Percentiles rank a stretch among this genome's conserved stretches.
These are phyloP conservation scores for Tilletia setariae DNA, from an alignment of 1,284 basidiomycete species.

Conservation along the genomic window DNA sequence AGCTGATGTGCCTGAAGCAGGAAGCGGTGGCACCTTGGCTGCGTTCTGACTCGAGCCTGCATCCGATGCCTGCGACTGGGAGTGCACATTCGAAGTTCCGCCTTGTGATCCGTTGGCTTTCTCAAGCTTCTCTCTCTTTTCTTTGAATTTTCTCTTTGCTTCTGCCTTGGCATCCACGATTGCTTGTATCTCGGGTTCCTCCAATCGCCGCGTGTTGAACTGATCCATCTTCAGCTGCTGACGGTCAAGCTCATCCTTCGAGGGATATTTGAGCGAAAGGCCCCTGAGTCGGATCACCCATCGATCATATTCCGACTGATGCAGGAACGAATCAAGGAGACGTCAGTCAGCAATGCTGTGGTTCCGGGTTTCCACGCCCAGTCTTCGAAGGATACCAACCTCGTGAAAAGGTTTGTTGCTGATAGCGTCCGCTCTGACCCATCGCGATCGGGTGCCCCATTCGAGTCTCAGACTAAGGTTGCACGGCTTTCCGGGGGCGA, in stretches of 20 bases:
- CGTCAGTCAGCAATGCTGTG: conserved; percentile 22
- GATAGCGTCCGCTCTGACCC: conserved; percentile 73
- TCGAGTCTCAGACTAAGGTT: conserved; percentile 68
- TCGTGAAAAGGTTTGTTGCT: conserved; percentile 67
- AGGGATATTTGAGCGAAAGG: conserved; percentile 67
- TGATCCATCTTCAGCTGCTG: conserved; percentile 66
- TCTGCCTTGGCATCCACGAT: neutral
- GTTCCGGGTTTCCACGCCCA: no score
- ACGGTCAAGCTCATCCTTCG: conserved; percentile 65
- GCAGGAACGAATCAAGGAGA: conserved; percentile 6
- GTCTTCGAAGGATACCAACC: conserved; percentile 55
- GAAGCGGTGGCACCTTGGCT: neutral
- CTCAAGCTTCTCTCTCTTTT: neutral
- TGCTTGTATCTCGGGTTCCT: conserved; percentile 63
- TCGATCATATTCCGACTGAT: conserved; percentile 73
- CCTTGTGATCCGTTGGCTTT: neutral
- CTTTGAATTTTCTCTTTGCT: neutral
- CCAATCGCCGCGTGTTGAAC: conserved; percentile 65
- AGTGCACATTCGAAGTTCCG: neutral
- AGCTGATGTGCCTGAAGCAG: conserved; percentile 17
- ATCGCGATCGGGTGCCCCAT: conserved; percentile 65
- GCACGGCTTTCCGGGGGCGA: conserved; percentile 57
- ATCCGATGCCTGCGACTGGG: neutral
- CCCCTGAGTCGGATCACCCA: conserved; percentile 59
- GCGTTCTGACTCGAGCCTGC: neutral